Percentiles rank a stretch among this genome's conserved stretches.
Evolutionary conservation across 2,329 filamentous ascomycete genomes (phyloP).

Genomic region (Penicillium sp.): DNA sequence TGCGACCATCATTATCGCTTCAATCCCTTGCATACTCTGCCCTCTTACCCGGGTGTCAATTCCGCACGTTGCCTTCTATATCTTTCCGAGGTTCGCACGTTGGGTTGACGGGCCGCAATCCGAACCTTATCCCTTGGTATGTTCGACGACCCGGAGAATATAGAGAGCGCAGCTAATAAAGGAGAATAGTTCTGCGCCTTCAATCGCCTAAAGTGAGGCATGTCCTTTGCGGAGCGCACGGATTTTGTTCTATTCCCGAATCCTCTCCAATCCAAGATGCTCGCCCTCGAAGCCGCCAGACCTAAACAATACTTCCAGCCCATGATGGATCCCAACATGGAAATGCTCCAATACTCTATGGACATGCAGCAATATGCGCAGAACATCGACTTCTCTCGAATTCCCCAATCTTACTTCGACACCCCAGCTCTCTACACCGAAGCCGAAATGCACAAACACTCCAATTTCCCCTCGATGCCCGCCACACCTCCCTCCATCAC

Average conservation of each 20-base stretch:
- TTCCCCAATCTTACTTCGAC: conserved; percentile 31
- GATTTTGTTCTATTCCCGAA: conserved; percentile 15
- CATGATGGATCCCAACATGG: conserved; percentile 34
- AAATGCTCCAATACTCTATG: conserved; percentile 32
- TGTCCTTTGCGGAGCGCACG: conserved; percentile 9
- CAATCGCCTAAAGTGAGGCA: conserved; percentile 2
- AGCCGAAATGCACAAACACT: conserved; percentile 26
- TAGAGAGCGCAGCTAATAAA: neutral
- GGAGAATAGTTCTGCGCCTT: neutral
- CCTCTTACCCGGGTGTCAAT: conserved; percentile 9
- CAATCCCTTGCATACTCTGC: conserved; percentile 9
- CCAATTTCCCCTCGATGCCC: conserved; percentile 30
- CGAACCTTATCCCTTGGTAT: conserved; percentile 23
- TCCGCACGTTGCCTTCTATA: neutral
- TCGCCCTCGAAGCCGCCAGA: conserved; percentile 34
- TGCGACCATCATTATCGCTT: conserved; percentile 3
- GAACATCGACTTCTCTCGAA: conserved; percentile 18
- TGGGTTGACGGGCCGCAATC: conserved; percentile 24
- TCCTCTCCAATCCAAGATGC: conserved; percentile 24
- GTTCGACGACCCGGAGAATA: neutral
- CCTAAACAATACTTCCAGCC: conserved; percentile 33
- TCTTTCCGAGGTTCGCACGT: conserved; percentile 10
- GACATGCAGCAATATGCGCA: conserved; percentile 28
- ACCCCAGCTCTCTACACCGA: conserved; percentile 27
- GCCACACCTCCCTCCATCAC: conserved; percentile 35